phyloP scores from a whole-genome alignment of 805 yeast species.

The Clavispora fructus region DNA sequence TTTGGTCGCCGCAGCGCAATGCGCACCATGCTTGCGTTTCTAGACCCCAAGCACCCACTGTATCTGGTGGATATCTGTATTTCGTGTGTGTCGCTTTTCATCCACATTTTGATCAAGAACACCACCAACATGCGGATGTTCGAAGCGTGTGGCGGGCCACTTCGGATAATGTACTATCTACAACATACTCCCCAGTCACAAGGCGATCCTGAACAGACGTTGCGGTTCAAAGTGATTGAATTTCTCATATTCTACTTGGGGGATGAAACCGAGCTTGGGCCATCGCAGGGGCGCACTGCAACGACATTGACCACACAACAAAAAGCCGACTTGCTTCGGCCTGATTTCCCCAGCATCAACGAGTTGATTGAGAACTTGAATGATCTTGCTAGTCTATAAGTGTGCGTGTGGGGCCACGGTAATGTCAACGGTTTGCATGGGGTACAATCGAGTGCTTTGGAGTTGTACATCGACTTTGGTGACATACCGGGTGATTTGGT shows the following conservation, averaged over 20 bases:
- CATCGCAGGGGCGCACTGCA: neutral
- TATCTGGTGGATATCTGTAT: constrained; percentile 17
- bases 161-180: constrained; percentile 40
- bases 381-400: constrained; percentile 22
- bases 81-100: constrained; percentile 48
- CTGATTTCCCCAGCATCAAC: constrained; percentile 37
- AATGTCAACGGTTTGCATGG: too few species aligned
- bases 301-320: constrained; percentile 12
- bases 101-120: constrained; percentile 53
- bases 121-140: constrained; percentile 54
- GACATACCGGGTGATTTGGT: too few species aligned
- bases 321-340: constrained; percentile 31
- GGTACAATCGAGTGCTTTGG: too few species aligned
- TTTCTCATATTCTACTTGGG: constrained; percentile 63
- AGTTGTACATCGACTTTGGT: too few species aligned
- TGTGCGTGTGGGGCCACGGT: neutral
- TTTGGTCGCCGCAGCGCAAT: constrained; percentile 41
- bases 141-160: constrained; percentile 53
- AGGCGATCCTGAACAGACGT: constrained; percentile 29
- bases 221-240: constrained; percentile 62
- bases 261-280: constrained; percentile 46
- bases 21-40: constrained; percentile 25
- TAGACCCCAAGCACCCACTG: constrained; percentile 11
- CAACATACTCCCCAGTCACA: constrained; percentile 9
- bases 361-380: constrained; percentile 31